Base-by-base conservation (phyloP, 768 basidiomycete species). In the Coprinopsis marcescibilis region DNA sequence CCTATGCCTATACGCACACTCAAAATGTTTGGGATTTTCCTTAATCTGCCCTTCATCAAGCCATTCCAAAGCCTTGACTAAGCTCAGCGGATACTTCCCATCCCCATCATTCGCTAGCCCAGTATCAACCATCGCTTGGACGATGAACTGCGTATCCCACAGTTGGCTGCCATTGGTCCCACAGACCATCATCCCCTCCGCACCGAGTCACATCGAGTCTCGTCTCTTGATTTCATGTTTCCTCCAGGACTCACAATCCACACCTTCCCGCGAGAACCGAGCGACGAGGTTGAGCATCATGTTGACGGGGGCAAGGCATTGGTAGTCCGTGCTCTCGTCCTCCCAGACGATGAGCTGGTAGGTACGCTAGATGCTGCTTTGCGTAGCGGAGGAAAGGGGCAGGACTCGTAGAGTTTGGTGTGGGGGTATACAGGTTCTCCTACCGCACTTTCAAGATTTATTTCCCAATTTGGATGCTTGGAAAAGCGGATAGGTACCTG, bases 381-480 rank as follows among this genome's bases (percentile, higher is more conserved):
- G 5, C 85, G 83, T n/a, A 93, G 56, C 19, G 83, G 75, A n/a
- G 89, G 83, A 46, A 92, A 59, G 7, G 71, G 60, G 53, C 85
- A 90, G 2, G 68, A 61, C 58, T 97, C 92, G 60, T 94, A 79
- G 15, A 93, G 50, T 11, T 61, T 60, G 27, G 81, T 78, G 62
- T 96, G 95, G 2, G 94, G 91, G 2, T n/a, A n/a, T n/a, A n/a
- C n/a, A n/a, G n/a, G n/a, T n/a, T 89, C 45, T 77, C 85, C 2
- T 90, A 90, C 52, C 83, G 91, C 1, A 90, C 91, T 66, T 97
- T 96, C 81, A 94, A 96, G 64, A 92, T 94, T 63, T 82, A 89
- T 20, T 97, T 95, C 66, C 86, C 89, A 0, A 90, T 96, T 39
- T 95, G 94, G 94, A 92, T 92, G 81, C 73, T 97, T 23, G 93